phyloP scores from a whole-genome alignment of 805 yeast genomes.

The Groenewaldozyma salmanticensis region DNA sequence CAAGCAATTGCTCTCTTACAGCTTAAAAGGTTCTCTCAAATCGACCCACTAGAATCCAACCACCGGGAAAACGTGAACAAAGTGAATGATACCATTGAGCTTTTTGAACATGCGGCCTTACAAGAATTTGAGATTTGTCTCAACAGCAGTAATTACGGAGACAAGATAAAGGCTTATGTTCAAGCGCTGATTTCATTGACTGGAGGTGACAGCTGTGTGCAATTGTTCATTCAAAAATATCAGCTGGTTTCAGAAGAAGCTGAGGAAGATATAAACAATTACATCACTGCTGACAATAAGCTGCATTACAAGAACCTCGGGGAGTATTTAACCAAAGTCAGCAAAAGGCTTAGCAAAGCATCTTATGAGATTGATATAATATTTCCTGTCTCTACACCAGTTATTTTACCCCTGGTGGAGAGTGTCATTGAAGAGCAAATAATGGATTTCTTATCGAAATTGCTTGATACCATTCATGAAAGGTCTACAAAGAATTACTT shows the following conservation, averaged over 20 bases:
- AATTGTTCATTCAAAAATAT: constrained; percentile 22
- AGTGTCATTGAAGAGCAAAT: constrained; percentile 30
- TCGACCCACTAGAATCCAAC: constrained; percentile 25
- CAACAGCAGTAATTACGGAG: constrained; percentile 39
- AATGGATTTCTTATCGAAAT: constrained; percentile 17
- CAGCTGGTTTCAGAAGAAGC: constrained; percentile 12
- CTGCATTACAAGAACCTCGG: constrained; percentile 15
- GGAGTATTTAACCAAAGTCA: constrained; percentile 22
- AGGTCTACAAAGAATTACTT: constrained; percentile 23
- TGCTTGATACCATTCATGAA: constrained; percentile 17
- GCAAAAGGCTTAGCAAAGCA: constrained; percentile 31
- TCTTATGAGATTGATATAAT: constrained; percentile 33
- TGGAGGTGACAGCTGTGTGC: constrained; percentile 27
- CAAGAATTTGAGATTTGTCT: constrained; percentile 65
- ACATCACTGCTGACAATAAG: constrained; percentile 5
- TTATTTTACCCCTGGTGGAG: constrained; percentile 40
- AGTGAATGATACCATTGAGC: constrained; percentile 47
- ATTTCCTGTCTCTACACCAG: constrained; percentile 37
- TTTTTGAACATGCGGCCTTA: constrained; percentile 62
- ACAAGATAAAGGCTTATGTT: constrained; percentile 33
- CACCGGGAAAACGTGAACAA: constrained; percentile 29
- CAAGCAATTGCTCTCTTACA: constrained; percentile 39
- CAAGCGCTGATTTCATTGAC: constrained; percentile 25
- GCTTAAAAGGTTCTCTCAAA: constrained; percentile 32
- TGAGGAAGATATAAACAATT: constrained; percentile 2